Percentiles rank a stretch among this genome's conserved stretches.
Evolutionary conservation across 441 rosid genomes (phyloP).

Genomic region (Populus hybrid): DNA sequence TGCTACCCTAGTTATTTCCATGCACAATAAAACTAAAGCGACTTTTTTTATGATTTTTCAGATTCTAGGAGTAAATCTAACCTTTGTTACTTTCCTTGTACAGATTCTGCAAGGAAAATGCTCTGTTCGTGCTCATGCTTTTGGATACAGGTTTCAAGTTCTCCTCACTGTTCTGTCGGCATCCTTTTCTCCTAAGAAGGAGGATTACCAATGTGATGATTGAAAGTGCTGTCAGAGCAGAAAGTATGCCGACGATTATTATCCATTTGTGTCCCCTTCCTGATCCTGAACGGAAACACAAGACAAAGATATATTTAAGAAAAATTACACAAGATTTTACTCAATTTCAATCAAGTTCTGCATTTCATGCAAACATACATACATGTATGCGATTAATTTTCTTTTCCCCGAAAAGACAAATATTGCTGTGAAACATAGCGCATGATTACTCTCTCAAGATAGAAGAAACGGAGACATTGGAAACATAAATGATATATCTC

Average conservation of each 20-base stretch:
- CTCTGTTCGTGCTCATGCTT: conserved; percentile 33
- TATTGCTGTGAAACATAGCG: neutral
- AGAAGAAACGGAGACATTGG: neutral
- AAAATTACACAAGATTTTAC: neutral
- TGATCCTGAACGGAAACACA: conserved; percentile 13
- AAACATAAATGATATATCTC: neutral
- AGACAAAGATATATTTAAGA: neutral
- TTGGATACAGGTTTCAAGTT: conserved; percentile 35
- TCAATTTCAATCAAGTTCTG: neutral
- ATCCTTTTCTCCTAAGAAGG: conserved; percentile 26
- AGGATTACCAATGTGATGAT: conserved; percentile 23
- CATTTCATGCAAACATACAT: neutral
- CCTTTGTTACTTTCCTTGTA: conserved; percentile 44
- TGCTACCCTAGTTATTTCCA: neutral
- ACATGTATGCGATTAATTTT: neutral
- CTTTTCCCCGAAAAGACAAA: neutral
- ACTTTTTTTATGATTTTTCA: neutral
- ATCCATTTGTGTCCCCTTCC: conserved; percentile 33
- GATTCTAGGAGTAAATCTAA: conserved; percentile 15
- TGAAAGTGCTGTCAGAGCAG: conserved; percentile 30
- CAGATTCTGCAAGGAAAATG: conserved; percentile 30
- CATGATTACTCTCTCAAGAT: neutral
- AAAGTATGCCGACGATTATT: conserved; percentile 31
- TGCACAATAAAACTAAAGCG: neutral
- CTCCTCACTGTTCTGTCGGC: conserved; percentile 15